Evolutionary conservation across 345 rosid species (phyloP), one percentile per base, ranked within the genome.

Genomic region (Fremontodendron californicum): DNA sequence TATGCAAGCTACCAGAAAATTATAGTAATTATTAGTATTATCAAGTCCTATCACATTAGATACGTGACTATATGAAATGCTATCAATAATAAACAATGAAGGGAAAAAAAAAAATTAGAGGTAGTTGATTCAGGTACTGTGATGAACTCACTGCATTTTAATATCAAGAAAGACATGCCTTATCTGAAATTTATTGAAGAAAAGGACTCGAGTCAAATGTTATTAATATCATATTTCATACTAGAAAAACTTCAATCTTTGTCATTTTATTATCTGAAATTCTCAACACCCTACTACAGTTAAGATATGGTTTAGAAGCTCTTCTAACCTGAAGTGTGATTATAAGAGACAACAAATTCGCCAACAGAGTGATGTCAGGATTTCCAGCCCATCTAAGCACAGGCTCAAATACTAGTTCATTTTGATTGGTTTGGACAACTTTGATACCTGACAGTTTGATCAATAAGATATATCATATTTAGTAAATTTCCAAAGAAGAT

Each of bases 301-400:
- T 61, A 29, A 61, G 39, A 29, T 29, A 61, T 61, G 10, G 40
- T 27, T 45, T 45, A 69, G 71, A 76, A 72, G 73, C 71, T 67
- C 76, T 57, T 71, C 82, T 76, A 29, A 89, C 90, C 92, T 89
- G 89, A 39, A 83, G 7, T 35, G 78, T 80, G 72, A 85, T 64
- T 66, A 75, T 78, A 10, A 87, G 18, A 52, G 75, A 81, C 55
- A 77, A 60, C 19, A 87, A 21, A 57, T 78, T 83, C 78, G 83
- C 43, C 74, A 49, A 83, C 78, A 89, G 35, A 42, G 81, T 81
- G 45, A 89, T 72, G 82, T 87, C 75, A 31, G 89, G 87, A 78
- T 89, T 89, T 74, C 88, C 87, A 21, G 86, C 89, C 89, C 89
- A 86, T 81, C 85, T 80, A 60, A 87, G 23, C 2, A 52, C 78